phyloP scores from a whole-genome alignment of 2,329 filamentous ascomycete species.

The Xylariaceae sp. region DNA sequence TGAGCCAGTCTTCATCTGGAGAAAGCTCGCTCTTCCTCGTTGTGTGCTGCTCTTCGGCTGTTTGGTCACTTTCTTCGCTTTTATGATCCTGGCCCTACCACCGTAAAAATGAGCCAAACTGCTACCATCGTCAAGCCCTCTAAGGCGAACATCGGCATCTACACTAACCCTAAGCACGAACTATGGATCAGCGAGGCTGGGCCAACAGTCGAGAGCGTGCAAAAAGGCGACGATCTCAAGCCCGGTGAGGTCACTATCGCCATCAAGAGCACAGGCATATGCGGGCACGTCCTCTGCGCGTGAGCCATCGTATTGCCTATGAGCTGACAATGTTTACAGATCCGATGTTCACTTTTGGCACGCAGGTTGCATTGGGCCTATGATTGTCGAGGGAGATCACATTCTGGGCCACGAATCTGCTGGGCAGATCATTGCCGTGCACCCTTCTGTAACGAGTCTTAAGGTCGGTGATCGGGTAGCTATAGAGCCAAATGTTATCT shows the following conservation, averaged over 20 bases:
- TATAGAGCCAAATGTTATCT: slow-evolving; percentile 91
- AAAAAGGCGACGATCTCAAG: slow-evolving; percentile 63
- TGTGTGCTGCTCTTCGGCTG: not conserved
- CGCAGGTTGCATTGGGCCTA: slow-evolving; percentile 88
- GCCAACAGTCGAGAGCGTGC: slow-evolving; percentile 71
- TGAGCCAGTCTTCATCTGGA: slow-evolving; percentile 17
- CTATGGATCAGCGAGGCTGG: slow-evolving; percentile 80
- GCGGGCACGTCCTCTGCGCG: slow-evolving; percentile 58
- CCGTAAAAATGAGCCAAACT: slow-evolving; percentile 29
- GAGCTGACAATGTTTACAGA: slow-evolving; percentile 41
- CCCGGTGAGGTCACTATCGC: slow-evolving; percentile 82
- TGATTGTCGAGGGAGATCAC: slow-evolving; percentile 85
- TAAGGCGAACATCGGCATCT: slow-evolving; percentile 92
- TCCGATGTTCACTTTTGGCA: slow-evolving; percentile 98
- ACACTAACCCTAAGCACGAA: slow-evolving; percentile 88
- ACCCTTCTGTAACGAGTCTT: slow-evolving; percentile 72
- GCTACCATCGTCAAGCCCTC: slow-evolving; percentile 44
- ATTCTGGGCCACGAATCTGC: slow-evolving; percentile 94
- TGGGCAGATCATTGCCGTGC: slow-evolving; percentile 75
- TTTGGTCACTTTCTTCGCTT: slow-evolving; percentile 10
- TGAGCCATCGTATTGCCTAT: not conserved
- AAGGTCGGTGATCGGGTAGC: slow-evolving; percentile 87
- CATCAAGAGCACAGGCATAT: slow-evolving; percentile 92
- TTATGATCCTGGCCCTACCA: not conserved
- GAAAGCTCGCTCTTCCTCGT: slow-evolving; percentile 15